Evolutionary conservation across 805 yeast species (phyloP).

Genomic region (Wickerhamiella galacta): DNA sequence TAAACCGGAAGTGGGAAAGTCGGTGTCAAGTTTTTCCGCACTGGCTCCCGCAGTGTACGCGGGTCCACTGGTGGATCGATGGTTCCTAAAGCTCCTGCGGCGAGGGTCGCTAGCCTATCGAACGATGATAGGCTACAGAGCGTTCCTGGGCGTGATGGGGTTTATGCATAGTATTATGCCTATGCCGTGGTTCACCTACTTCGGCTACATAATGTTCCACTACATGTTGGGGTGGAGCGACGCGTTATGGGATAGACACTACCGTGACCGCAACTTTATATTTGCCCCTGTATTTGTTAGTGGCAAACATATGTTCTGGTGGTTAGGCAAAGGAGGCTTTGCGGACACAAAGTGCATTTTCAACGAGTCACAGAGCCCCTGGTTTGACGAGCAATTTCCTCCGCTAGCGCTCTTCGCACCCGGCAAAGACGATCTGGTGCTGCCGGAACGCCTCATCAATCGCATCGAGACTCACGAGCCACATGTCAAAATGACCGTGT

Average conservation of each 20-base stretch:
- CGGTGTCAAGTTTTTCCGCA: slow-evolving; percentile 53
- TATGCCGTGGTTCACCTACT: slow-evolving; percentile 37
- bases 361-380: slow-evolving; percentile 32
- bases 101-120: slow-evolving; percentile 16
- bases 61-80: slow-evolving; percentile 49
- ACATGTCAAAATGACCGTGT: slow-evolving; percentile 15
- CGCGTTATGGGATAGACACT: slow-evolving; percentile 47
- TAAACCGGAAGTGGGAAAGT: slow-evolving; percentile 30
- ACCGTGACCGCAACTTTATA: slow-evolving; percentile 59
- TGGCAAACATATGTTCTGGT: slow-evolving; percentile 76
- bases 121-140: slow-evolving; percentile 51
- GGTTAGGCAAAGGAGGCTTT: slow-evolving; percentile 48
- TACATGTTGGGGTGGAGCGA: slow-evolving; percentile 82
- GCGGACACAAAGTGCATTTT: slow-evolving; percentile 34
- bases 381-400: slow-evolving; percentile 33
- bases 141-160: slow-evolving; percentile 68
- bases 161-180: slow-evolving; percentile 35
- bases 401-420: slow-evolving; percentile 53
- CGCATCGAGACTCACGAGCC: slow-evolving; percentile 48
- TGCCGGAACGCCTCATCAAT: slow-evolving; percentile 47
- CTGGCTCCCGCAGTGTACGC: slow-evolving; percentile 88
- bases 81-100: slow-evolving; percentile 21
- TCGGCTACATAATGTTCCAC: slow-evolving; percentile 71
- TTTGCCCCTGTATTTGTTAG: slow-evolving; percentile 79
- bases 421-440: slow-evolving; percentile 57